Evolutionary conservation across 2,329 filamentous ascomycete species (phyloP).

Genomic region (Hymenoscyphus fraxineus): DNA sequence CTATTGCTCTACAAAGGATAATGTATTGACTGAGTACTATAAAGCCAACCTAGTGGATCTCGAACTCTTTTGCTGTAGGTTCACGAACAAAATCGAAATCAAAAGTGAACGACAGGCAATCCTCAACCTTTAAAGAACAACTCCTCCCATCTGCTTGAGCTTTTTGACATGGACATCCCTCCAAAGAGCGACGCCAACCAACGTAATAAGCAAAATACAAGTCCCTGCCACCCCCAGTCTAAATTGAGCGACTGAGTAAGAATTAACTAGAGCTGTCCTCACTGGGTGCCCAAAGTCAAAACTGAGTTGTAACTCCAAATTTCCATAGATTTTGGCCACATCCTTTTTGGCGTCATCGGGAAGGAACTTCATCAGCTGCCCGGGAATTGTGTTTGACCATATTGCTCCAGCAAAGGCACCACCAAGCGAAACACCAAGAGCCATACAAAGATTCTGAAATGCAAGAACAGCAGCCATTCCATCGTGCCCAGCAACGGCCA

Average conservation of each 20-base stretch:
- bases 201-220: neutral
- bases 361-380: neutral
- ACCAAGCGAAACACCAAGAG: conserved; percentile 46
- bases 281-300: neutral
- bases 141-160: neutral
- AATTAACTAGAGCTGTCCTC: neutral
- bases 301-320: neutral
- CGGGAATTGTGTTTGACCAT: conserved; percentile 33
- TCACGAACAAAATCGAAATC: too few species aligned
- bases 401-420: conserved; percentile 58
- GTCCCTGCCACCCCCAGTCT: neutral
- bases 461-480: conserved; percentile 59
- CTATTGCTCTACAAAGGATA: too few species aligned
- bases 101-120: neutral
- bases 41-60: too few species aligned
- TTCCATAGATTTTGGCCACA: conserved; percentile 3
- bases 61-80: too few species aligned
- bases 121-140: neutral
- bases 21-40: too few species aligned
- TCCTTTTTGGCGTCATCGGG: neutral
- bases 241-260: conserved; percentile 3
- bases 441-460: conserved; percentile 55
- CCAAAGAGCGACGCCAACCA: conserved; percentile 1
- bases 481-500: conserved; percentile 57
- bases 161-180: conserved; percentile 1